Percentiles rank a stretch among this genome's conserved stretches.
These are phyloP conservation scores for Cercospora janseana DNA, from an alignment of 2,329 filamentous ascomycete genomes.

Conservation along the genomic window DNA sequence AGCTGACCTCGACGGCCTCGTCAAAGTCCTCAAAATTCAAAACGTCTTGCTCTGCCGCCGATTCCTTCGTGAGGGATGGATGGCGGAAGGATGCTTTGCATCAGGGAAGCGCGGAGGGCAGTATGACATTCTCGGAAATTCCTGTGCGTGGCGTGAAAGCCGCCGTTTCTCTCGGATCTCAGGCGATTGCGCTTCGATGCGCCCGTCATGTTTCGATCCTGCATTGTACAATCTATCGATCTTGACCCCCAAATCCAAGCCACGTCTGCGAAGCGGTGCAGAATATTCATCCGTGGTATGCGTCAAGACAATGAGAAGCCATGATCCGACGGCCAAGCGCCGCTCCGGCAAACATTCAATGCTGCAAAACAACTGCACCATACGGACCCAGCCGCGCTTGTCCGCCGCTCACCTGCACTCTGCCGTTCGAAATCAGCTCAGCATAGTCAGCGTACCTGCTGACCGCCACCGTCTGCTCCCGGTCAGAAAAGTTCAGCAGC, in stretches of 20 bases:
- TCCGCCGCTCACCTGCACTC: constrained; percentile 11
- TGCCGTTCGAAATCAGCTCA: constrained; percentile 25
- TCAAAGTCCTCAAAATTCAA: constrained; percentile 23
- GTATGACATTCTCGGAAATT: no score
- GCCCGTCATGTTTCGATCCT: no score
- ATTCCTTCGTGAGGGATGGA: constrained; percentile 8
- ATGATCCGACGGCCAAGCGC: no score
- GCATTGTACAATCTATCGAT: no score
- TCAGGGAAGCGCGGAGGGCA: neutral
- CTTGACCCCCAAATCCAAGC: no score
- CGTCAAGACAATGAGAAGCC: no score
- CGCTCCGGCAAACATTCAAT: constrained; percentile 24
- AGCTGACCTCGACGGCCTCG: constrained; percentile 15
- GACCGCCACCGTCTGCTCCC: constrained; percentile 30
- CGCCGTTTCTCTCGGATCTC: no score
- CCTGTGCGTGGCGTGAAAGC: no score
- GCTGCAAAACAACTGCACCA: constrained; percentile 16
- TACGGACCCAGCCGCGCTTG: constrained; percentile 19
- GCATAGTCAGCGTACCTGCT: constrained; percentile 12
- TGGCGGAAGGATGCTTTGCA: neutral
- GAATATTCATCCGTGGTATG: no score
- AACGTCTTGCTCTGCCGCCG: constrained; percentile 16
- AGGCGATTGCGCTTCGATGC: no score
- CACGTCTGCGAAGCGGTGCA: no score
- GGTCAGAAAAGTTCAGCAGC: constrained; percentile 43